Conservation (phyloP, 345 rosid species). For the Moringa oleifera region DNA sequence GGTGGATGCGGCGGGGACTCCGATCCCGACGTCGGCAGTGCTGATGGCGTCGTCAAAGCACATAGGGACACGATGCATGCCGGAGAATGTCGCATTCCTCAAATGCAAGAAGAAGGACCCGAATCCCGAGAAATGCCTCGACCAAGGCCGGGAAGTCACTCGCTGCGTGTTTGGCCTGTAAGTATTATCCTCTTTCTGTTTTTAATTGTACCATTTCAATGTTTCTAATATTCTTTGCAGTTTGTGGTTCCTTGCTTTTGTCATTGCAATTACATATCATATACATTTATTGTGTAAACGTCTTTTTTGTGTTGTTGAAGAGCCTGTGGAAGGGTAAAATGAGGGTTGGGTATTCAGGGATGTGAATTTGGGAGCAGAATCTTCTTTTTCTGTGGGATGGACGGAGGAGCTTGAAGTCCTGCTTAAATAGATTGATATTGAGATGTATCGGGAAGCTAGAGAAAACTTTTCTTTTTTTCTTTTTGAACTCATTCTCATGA, state of each 20-base stretch:
- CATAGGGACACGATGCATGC: constrained; percentile 53
- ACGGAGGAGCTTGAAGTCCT: too few species aligned
- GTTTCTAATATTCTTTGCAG: not conserved
- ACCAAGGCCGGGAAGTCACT: constrained; percentile 90
- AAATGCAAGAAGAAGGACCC: constrained; percentile 98
- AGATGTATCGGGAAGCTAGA: not conserved
- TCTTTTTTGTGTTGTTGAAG: not conserved
- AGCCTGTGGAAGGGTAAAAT: not conserved
- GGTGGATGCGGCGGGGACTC: constrained; percentile 65
- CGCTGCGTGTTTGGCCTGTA: constrained; percentile 91
- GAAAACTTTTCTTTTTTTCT: too few species aligned
- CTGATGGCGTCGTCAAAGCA: constrained; percentile 89
- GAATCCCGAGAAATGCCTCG: constrained; percentile 97
- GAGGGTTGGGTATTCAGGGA: not conserved
- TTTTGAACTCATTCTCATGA: too few species aligned
- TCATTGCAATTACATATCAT: not conserved
- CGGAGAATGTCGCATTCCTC: constrained; percentile 81
- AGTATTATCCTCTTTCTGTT: constrained; percentile 16
- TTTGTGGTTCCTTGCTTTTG: not conserved
- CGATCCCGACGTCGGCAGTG: constrained; percentile 95
- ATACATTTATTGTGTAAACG: too few species aligned
- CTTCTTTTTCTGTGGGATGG: not conserved
- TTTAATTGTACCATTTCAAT: not conserved
- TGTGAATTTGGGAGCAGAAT: not conserved
- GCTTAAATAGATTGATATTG: not conserved